A percentile compares a stretch with the other conserved stretches of the same genome.
Evolutionary conservation across 768 basidiomycete species (phyloP).

Genomic region (Lanmaoa rubissima): DNA sequence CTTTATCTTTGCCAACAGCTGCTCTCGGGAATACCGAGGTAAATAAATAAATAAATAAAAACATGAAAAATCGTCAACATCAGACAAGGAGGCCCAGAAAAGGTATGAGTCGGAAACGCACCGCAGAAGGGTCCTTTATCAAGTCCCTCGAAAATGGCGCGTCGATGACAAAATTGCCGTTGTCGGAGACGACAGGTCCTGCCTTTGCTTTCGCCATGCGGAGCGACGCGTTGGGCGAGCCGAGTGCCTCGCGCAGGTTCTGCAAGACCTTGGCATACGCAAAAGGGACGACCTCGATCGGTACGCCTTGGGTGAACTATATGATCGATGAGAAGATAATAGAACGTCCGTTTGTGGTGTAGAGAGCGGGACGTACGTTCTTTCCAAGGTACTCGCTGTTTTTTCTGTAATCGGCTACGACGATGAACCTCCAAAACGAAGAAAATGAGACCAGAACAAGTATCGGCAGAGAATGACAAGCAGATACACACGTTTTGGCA

Average conservation of each 20-base stretch:
- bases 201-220: constrained; percentile 94
- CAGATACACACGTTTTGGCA: constrained; percentile 60
- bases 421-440: constrained; percentile 60
- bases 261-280: constrained; percentile 88
- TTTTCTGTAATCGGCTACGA: constrained; percentile 97
- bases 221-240: constrained; percentile 70
- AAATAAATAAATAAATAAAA: too few species aligned
- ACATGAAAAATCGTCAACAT: neutral
- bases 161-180: constrained; percentile 97
- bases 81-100: neutral
- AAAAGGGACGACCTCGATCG: constrained; percentile 95
- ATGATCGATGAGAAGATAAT: neutral
- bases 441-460: neutral
- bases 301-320: constrained; percentile 86
- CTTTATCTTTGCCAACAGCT: constrained; percentile 84
- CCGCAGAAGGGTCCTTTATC: constrained; percentile 65
- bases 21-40: neutral
- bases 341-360: neutral
- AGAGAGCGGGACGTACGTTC: constrained; percentile 51
- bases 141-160: constrained; percentile 77
- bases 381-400: constrained; percentile 81
- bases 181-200: constrained; percentile 95
- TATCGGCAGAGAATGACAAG: too few species aligned
- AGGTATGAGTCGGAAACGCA: constrained; percentile 23
- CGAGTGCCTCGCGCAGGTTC: constrained; percentile 58